Evolutionary conservation across 2,329 filamentous ascomycete species (phyloP), one percentile per base, ranked within the genome.

Genomic region (Xylaria sp.): DNA sequence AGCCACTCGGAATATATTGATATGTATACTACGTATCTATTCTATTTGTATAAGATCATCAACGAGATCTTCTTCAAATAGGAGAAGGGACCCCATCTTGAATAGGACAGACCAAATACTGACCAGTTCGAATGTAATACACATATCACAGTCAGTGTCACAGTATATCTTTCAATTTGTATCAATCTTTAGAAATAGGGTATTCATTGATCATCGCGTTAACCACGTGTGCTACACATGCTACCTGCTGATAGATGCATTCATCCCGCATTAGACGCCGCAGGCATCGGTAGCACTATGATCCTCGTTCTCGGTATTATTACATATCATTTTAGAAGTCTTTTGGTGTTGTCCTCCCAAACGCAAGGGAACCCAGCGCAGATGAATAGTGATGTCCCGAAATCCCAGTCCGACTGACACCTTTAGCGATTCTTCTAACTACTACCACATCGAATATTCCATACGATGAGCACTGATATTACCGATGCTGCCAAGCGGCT

Each of bases 171-270:
- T 48, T 32, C 18, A n/a, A 10, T 16, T 50, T 25, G 32, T 25
- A 29, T 48, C 35, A 57, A 27, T 58, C 16, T 4, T 4, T 51
- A 58, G 12, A 53, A 62, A 54, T 16, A 10, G 42, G 18, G 51
- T 69, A 44, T 69, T 65, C 58, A 54, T 62, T 65, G 50, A 58
- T 69, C 60, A 67, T 69, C 21, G 60, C 60, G 42, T 53, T 18
- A 21, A 13, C 57, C 53, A 47, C 51, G 40, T 25, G n/a, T n/a
- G n/a, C 35, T 40, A 29, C 21, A 18, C 16, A 40, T 35, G 54
- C 55, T 58, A 66, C 58, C 16, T 21, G 32, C 18, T 40, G 27
- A 37, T 23, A 68, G 62, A 66, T 32, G 40, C 25, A 25, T 18
- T 25, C 23, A 25, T 48, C 53, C 23, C 25, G 12, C 32, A 44